Evolutionary conservation across 257 asterid species (phyloP).

Genomic region (Catharanthus roseus): DNA sequence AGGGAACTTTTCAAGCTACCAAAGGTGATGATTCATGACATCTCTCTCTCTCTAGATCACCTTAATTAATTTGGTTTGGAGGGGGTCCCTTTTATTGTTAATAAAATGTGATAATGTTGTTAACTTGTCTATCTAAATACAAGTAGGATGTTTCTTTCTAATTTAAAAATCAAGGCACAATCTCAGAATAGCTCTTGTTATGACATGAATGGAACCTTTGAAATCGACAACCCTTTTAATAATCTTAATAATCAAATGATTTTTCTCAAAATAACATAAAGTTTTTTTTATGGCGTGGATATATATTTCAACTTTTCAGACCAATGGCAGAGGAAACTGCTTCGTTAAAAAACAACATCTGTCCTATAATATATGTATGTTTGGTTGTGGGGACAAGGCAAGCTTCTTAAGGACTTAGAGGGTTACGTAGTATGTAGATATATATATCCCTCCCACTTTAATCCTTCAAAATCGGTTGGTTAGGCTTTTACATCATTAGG

Average conservation of each 20-base stretch:
- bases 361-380: no score
- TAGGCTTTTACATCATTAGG: constrained; percentile 81
- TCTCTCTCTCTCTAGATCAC: no score
- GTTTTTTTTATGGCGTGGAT: constrained; percentile 20
- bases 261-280: no score
- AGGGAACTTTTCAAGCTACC: constrained; percentile 24
- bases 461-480: constrained; percentile 42
- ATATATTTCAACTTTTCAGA: constrained; percentile 54
- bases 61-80: background rate
- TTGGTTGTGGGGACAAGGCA: no score
- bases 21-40: constrained; percentile 29
- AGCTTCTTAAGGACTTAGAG: constrained; percentile 16
- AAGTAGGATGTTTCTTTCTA: constrained; percentile 26
- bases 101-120: constrained; percentile 9
- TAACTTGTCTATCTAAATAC: constrained; percentile 21
- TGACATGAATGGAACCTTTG: constrained; percentile 66
- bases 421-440: no score
- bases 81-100: constrained; percentile 5
- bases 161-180: constrained; percentile 8
- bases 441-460: no score
- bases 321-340: constrained; percentile 48
- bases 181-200: constrained; percentile 24
- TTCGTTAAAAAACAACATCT: constrained; percentile 19
- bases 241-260: constrained; percentile 22
- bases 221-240: constrained; percentile 35